Evolutionary conservation across 169 alveolate species (phyloP).

Genomic region (Eimeria sp.): DNA sequence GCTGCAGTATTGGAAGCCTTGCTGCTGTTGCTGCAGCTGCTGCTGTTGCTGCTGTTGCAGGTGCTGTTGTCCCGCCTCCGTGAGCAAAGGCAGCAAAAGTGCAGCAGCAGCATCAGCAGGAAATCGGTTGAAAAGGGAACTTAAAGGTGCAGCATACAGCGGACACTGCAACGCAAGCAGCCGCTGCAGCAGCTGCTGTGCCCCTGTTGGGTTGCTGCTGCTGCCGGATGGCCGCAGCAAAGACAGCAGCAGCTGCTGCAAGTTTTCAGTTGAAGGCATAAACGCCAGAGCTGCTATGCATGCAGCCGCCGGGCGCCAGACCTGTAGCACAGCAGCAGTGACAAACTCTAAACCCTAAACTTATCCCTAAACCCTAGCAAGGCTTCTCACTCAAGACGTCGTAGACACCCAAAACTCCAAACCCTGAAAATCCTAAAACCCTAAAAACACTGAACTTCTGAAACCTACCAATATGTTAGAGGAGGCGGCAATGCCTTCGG

Average conservation of each 20-base stretch:
- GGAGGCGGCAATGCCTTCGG: slow-evolving; percentile 60
- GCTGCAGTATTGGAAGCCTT: not conserved
- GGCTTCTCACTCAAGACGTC: not conserved
- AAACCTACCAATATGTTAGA: slow-evolving; percentile 17
- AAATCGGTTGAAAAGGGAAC: slow-evolving; percentile 25
- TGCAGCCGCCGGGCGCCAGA: slow-evolving; percentile 64
- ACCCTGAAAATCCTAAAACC: slow-evolving; percentile 3
- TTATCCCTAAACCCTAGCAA: not conserved
- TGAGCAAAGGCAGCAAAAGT: slow-evolving; percentile 39
- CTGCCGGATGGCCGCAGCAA: slow-evolving; percentile 27
- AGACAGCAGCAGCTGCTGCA: slow-evolving; percentile 75
- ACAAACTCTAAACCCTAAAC: not conserved
- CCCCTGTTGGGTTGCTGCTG: not conserved
- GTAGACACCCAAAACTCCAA: not conserved
- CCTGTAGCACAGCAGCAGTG: slow-evolving; percentile 14
- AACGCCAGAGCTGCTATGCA: slow-evolving; percentile 34
- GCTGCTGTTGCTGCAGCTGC: slow-evolving; percentile 24
- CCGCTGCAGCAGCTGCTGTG: slow-evolving; percentile 74
- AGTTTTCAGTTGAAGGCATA: not conserved
- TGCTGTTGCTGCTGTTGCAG: slow-evolving; percentile 39
- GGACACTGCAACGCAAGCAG: slow-evolving; percentile 47
- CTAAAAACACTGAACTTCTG: slow-evolving; percentile 8
- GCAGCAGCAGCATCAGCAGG: slow-evolving; percentile 43
- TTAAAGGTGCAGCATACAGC: slow-evolving; percentile 24
- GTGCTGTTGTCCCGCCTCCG: slow-evolving; percentile 12